Conservation (phyloP, 164 flowering plant species). For the Berberis thunbergii region DNA sequence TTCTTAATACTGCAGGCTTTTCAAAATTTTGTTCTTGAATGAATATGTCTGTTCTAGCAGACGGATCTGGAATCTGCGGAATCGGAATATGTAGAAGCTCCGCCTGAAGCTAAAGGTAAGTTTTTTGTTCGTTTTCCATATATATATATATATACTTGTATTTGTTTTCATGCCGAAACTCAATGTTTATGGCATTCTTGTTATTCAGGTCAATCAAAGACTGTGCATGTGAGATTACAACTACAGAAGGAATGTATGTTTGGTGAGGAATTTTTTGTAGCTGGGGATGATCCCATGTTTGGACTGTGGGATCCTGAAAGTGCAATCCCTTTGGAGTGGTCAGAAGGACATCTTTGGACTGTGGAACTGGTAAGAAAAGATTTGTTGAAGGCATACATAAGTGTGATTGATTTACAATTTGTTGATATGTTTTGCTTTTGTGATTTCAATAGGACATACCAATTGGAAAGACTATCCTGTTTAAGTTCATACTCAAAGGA, state of each 20-base stretch:
- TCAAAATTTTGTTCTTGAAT: too few species aligned
- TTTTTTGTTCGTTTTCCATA: too few species aligned
- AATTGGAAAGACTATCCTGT: conserved; percentile 41
- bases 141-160: too few species aligned
- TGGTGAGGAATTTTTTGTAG: conserved; percentile 62
- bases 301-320: conserved; percentile 63
- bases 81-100: too few species aligned
- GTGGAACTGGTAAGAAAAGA: conserved; percentile 49
- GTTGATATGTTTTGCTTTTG: not conserved
- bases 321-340: conserved; percentile 70
- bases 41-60: too few species aligned
- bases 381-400: not conserved
- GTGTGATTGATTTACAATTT: not conserved
- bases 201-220: conserved; percentile 31
- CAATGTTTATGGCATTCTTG: not conserved
- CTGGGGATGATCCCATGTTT: conserved; percentile 63
- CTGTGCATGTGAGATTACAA: conserved; percentile 52
- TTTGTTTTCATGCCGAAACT: not conserved
- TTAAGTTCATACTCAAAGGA: conserved; percentile 55
- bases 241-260: conserved; percentile 59
- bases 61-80: too few species aligned
- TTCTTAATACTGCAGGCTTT: too few species aligned
- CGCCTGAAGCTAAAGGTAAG: too few species aligned
- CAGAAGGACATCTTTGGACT: conserved; percentile 75
- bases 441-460: conserved; percentile 51